Evolutionary conservation across 2,329 filamentous ascomycete genomes (phyloP), one percentile per base, ranked within the genome.

Genomic region (Salinomyces thailandicus): DNA sequence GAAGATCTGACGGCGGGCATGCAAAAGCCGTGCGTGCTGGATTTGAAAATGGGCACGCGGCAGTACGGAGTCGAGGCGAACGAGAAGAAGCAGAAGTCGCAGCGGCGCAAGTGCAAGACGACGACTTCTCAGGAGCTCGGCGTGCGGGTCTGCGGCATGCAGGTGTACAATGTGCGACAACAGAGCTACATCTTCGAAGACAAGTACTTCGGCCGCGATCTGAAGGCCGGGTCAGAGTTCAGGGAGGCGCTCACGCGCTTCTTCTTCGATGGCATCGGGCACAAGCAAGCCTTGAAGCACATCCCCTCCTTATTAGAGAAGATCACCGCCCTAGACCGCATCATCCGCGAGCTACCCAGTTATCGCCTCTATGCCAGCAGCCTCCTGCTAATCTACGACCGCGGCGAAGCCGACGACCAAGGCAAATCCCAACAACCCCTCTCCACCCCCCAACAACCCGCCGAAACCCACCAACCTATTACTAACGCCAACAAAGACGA

Each of bases 1-100:
- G 91, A 98, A 61, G 91, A 98, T 57, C 72, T 98, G 32, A 98
- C 91, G 1, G 84, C 89, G 2, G 89, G 89, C 20, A 96, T 98
- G 91, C 87, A 85, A 56, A 79, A 83, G 34, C 91, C 91, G 4
- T 96, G 91, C 62, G 93, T 98, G 41, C 81, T 98, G 60, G 91
- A 98, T 57, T 69, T 98, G 44, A 98, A 98, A 59, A 98, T 98
- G 91, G 91, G 91, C 14, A 98, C 91, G 5, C 79, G 91, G 2
- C 91, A 98, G 56, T 96, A 95, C 57, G 91, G 91, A 5, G 77
- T 96, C 9, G 87, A 96, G 49, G 91, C 91, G 2, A 79, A 74
- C 36, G 78, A 85, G 29, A 93, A 93, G 67, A 98, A 98, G 61
- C 84, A 87, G 53, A 79, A 81, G 42, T 96, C 91, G 0, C 91